These are phyloP conservation scores for Picea sitchensis DNA, from an alignment of 75 land plant genomes.

Conservation along the genomic window DNA sequence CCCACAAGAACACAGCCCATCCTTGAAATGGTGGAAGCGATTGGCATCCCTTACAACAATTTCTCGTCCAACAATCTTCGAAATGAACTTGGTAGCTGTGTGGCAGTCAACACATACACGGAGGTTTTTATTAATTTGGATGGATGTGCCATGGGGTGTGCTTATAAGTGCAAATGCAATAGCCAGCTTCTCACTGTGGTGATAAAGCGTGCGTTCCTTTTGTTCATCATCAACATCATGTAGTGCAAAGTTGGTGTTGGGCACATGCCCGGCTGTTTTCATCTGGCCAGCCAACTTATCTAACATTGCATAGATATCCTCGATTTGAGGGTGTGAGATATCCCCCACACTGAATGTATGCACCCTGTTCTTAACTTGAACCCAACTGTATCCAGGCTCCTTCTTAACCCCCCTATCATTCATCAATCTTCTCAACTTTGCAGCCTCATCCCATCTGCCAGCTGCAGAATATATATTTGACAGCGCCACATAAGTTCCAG, in stretches of 20 bases:
- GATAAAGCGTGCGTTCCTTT: slow-evolving; percentile 8
- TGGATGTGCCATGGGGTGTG: slow-evolving; percentile 18
- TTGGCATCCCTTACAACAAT: slow-evolving; percentile 27
- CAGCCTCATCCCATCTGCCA: slow-evolving; percentile 28
- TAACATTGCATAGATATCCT: slow-evolving; percentile 11
- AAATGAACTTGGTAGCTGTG: slow-evolving; percentile 23
- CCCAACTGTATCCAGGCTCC: slow-evolving; percentile 12
- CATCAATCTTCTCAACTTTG: slow-evolving; percentile 11
- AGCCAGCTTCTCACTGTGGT: slow-evolving; percentile 11
- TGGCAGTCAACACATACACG: slow-evolving; percentile 30
- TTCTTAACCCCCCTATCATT: slow-evolving; percentile 12
- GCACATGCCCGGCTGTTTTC: slow-evolving; percentile 15
- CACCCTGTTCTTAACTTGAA: slow-evolving; percentile 7
- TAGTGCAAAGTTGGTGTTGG: slow-evolving; percentile 11
- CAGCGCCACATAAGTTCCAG: slow-evolving; percentile 15
- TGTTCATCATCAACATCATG: slow-evolving; percentile 7
- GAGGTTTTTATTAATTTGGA: slow-evolving; percentile 18
- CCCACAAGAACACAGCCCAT: slow-evolving; percentile 35
- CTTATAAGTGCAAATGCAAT: slow-evolving; percentile 13
- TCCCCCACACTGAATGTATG: slow-evolving; percentile 18
- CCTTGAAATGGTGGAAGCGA: slow-evolving; percentile 27
- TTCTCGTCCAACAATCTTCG: slow-evolving; percentile 11
- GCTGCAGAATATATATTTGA: slow-evolving; percentile 31
- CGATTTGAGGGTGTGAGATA: slow-evolving; percentile 5
- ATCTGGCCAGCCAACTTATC: slow-evolving; percentile 15